A percentile compares a stretch with the other conserved stretches of the same genome.
These are phyloP conservation scores for Marchantia polymorpha DNA, from an alignment of 225 moss, liverwort and hornwort species.

Conservation along the genomic window DNA sequence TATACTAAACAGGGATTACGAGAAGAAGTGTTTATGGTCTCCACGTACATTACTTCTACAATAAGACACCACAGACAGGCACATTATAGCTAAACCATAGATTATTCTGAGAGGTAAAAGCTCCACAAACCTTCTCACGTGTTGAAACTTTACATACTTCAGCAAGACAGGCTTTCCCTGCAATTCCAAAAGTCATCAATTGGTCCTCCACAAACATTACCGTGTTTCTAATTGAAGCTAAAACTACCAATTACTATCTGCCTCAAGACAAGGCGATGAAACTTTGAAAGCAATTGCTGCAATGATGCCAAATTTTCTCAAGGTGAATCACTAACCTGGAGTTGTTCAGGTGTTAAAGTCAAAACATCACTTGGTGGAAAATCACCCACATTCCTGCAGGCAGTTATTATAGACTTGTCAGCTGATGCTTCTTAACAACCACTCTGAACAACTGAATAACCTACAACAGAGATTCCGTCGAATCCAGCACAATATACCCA, in stretches of 20 bases:
- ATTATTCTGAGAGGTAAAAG: not conserved
- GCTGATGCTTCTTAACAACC: not conserved
- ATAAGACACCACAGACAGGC: not conserved
- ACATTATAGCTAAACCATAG: not conserved
- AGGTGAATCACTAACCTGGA: slow-evolving; percentile 53
- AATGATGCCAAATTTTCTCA: not conserved
- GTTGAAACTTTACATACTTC: slow-evolving; percentile 98
- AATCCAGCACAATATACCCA: not conserved
- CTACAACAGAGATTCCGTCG: no score
- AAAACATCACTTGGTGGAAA: slow-evolving; percentile 82
- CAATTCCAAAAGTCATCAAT: slow-evolving; percentile 16
- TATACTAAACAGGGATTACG: not conserved
- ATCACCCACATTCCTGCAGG: slow-evolving; percentile 79
- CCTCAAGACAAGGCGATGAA: not conserved
- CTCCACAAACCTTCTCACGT: slow-evolving; percentile 69
- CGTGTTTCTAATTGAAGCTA: not conserved
- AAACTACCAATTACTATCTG: not conserved
- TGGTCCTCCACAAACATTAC: not conserved
- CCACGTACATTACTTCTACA: no score
- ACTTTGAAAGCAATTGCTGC: not conserved
- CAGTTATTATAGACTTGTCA: not conserved
- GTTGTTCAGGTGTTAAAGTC: slow-evolving; percentile 71
- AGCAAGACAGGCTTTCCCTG: slow-evolving; percentile 94
- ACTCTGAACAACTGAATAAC: no score
- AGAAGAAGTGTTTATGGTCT: no score